phyloP scores from a whole-genome alignment of 192 early-diverging fungal species.

The Globomyces pollinis-pini region DNA sequence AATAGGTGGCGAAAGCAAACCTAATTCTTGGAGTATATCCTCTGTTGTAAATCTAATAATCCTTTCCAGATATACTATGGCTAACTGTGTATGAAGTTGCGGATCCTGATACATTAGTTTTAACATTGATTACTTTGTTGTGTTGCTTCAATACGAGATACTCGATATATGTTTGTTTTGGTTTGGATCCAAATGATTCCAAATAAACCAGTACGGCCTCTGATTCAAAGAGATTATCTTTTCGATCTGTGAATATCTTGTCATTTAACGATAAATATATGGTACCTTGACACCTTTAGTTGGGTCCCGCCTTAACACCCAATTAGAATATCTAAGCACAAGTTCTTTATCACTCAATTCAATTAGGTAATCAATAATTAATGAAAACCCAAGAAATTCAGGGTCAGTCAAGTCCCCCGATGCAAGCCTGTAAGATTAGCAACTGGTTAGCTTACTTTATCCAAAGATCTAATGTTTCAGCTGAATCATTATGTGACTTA shows the following conservation, averaged over 20 bases:
- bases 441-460: conserved; percentile 25
- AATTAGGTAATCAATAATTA: conserved; percentile 15
- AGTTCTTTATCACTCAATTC: conserved; percentile 14
- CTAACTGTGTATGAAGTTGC: conserved; percentile 13
- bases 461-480: conserved; percentile 56
- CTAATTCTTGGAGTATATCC: background rate
- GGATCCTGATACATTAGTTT: conserved; percentile 6
- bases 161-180: conserved; percentile 5
- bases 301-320: conserved; percentile 23
- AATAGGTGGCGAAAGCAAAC: background rate
- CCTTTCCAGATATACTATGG: conserved; percentile 17
- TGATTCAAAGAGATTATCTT: conserved; percentile 7
- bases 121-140: background rate
- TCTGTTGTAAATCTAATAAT: background rate
- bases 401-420: conserved; percentile 40
- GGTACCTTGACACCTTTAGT: conserved; percentile 27
- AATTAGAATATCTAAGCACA: conserved; percentile 14
- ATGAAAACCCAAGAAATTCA: conserved; percentile 29
- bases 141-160: background rate
- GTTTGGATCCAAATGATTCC: conserved; percentile 12
- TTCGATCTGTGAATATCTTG: conserved; percentile 11
- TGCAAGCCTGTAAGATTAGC: conserved; percentile 21
- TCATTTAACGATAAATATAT: background rate
- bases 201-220: conserved; percentile 16
- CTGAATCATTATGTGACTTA: conserved; percentile 35